phyloP scores from a whole-genome alignment of 495 filamentous ascomycete genomes.

The Rhypophila decipiens region DNA sequence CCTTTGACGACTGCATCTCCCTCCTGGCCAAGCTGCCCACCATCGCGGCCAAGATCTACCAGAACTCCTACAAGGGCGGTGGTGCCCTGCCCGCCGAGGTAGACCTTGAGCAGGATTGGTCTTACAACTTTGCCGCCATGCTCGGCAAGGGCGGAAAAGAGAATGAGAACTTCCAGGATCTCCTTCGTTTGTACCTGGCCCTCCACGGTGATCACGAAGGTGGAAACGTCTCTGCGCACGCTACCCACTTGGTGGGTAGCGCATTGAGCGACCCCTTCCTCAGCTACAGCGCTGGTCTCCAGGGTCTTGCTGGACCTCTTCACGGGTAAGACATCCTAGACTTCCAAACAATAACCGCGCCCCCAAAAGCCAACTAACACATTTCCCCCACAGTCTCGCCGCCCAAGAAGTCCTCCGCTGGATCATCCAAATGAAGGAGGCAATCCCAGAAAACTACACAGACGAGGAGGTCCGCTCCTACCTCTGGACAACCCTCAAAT shows the following conservation, averaged over 20 bases:
- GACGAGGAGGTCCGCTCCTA: conserved; percentile 77
- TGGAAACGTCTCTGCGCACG: conserved; percentile 93
- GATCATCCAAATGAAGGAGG: conserved; percentile 88
- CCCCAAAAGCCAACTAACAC: conserved; percentile 6
- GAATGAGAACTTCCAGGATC: conserved; percentile 90
- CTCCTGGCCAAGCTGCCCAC: conserved; percentile 94
- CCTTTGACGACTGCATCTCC: conserved; percentile 91
- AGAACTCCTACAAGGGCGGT: conserved; percentile 73
- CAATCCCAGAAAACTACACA: conserved; percentile 70
- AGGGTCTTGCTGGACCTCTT: conserved; percentile 89
- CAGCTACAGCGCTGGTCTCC: conserved; percentile 89
- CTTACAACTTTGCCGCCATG: conserved; percentile 96
- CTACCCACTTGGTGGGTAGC: conserved; percentile 96
- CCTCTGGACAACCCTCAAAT: conserved; percentile 88
- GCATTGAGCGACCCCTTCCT: conserved; percentile 93
- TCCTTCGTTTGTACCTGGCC: conserved; percentile 87
- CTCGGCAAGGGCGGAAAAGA: conserved; percentile 81
- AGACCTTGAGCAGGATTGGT: conserved; percentile 86
- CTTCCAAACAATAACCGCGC: background rate
- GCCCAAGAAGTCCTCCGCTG: conserved; percentile 96
- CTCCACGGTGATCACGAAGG: conserved; percentile 98
- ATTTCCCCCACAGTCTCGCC: conserved; percentile 51
- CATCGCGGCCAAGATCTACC: conserved; percentile 96
- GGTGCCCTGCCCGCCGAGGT: conserved; percentile 70
- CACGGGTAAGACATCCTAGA: conserved; percentile 56